Evolutionary conservation across 176 grass and related monocot genomes (phyloP), one percentile per base, ranked within the genome.

Genomic region (Microstegium vimineum): DNA sequence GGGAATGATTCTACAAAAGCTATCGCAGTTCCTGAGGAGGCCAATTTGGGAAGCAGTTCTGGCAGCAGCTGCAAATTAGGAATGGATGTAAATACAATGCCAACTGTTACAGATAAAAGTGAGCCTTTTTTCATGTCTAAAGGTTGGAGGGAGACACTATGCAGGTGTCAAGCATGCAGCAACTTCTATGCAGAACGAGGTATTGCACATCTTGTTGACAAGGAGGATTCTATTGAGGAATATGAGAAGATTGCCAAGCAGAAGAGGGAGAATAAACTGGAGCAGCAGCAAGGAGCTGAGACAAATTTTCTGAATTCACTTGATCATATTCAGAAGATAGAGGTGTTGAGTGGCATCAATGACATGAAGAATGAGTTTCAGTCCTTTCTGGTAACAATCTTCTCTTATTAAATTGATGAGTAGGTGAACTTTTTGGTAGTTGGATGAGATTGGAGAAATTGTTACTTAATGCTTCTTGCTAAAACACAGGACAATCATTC

Each of bases 271-370:
- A 90, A 94, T 74, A 99, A 95, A 65, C 90, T 99, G 85, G 87
- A 95, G 78, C 86, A 99, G 35, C 89, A 94, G 73, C 91, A 99
- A 94, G 93, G 96, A 84, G 93, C 77, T 82, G 91, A 92, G 86
- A 68, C 89, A 47, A 95, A 87, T 43, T 99, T 99, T 74, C 80
- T 99, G 40, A 95, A 90, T 74, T 95, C 87, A 36, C 86, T 99
- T 17, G 26, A 89, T 66, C 96, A 99, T 92, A 81, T 99, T 71
- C 93, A 99, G 86, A 95, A 99, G 81, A 99, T 99, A 14, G 96
- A 99, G 83, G 87, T 99, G 63, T 64, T 95, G 69, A 92, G 89
- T 87, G 96, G 89, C 37, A 95, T 99, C 64, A 89, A 82, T 87
- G 96, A 95, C 74, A 91, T 99, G 85, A 94, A 99, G 83, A 84